Conservation (phyloP, 805 yeast genomes). For the Cyberlindnera nakhonratchasimensis region DNA sequence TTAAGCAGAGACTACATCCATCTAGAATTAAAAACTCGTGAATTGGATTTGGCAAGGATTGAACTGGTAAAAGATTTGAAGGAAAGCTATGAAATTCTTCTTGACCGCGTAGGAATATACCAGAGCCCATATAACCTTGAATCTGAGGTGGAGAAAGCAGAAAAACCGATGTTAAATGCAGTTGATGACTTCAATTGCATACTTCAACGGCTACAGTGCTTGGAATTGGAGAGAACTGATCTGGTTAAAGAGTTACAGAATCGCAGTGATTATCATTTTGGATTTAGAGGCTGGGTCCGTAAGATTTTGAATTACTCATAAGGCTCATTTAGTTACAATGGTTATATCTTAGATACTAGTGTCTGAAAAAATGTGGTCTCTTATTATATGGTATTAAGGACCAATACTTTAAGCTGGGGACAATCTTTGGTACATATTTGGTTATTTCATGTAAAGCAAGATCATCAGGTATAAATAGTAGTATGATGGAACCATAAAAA, state of each 20-base stretch:
- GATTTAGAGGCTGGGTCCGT: not conserved
- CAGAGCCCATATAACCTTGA: conserved; percentile 6
- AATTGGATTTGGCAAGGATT: conserved; percentile 11
- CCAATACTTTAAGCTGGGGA: too few relatives aligned
- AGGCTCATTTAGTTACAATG: too few relatives aligned
- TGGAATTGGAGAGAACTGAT: conserved; percentile 2
- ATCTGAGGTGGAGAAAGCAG: conserved; percentile 3
- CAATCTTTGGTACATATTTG: too few relatives aligned
- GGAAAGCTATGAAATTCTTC: not conserved
- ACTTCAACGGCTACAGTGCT: conserved; percentile 4
- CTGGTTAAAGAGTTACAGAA: not conserved
- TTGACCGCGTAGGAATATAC: not conserved
- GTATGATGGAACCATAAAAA: too few relatives aligned
- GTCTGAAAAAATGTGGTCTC: not conserved
- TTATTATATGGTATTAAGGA: too few relatives aligned
- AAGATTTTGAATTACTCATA: not conserved
- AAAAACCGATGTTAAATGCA: conserved; percentile 3
- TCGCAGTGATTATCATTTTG: not conserved
- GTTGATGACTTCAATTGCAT: conserved; percentile 5
- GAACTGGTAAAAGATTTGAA: conserved; percentile 6
- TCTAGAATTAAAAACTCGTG: conserved; percentile 8
- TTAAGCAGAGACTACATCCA: not conserved
- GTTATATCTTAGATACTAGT: too few relatives aligned
- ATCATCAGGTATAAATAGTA: too few relatives aligned
- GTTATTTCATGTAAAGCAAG: too few relatives aligned